Percentiles rank a stretch among this genome's conserved stretches.
Evolutionary conservation across 352 stramenopile species (phyloP).

Genomic region (Globisporangium solare): DNA sequence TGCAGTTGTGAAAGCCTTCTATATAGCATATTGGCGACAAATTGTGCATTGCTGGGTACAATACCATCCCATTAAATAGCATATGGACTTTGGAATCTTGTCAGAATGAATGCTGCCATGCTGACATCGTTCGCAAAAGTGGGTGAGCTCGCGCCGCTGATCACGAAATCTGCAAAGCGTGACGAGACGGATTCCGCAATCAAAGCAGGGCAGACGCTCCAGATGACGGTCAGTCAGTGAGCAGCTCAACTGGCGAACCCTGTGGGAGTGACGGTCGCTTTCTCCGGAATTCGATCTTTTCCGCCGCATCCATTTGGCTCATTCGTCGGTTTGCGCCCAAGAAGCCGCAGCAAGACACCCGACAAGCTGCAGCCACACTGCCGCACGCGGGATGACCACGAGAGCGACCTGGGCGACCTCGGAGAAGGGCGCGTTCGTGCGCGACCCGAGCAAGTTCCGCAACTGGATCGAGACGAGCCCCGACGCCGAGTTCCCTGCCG

Average conservation of each 20-base stretch:
- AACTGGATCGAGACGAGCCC: slow-evolving; percentile 65
- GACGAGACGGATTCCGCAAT: slow-evolving; percentile 8
- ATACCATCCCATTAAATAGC: not conserved
- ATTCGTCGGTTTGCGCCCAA: slow-evolving; percentile 14
- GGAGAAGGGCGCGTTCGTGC: slow-evolving; percentile 65
- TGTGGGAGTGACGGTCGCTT: not conserved
- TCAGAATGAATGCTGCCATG: too few species aligned
- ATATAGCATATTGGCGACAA: too few species aligned
- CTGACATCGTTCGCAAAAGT: too few species aligned
- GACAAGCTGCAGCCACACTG: not conserved
- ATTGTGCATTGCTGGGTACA: too few species aligned
- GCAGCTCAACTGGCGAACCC: not conserved
- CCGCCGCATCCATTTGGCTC: slow-evolving; percentile 1
- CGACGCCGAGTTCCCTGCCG: slow-evolving; percentile 61
- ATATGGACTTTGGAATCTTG: not conserved
- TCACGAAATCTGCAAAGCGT: slow-evolving; percentile 3
- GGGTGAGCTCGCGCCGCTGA: not conserved
- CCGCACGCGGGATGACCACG: slow-evolving; percentile 38
- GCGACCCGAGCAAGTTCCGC: slow-evolving; percentile 71
- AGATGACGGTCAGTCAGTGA: not conserved
- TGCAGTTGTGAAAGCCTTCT: too few species aligned
- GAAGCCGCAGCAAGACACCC: not conserved
- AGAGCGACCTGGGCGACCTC: slow-evolving; percentile 64
- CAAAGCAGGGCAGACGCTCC: not conserved
- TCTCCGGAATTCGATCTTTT: not conserved